phyloP scores from a whole-genome alignment of 306 rosid species.

The Urtica urens region DNA sequence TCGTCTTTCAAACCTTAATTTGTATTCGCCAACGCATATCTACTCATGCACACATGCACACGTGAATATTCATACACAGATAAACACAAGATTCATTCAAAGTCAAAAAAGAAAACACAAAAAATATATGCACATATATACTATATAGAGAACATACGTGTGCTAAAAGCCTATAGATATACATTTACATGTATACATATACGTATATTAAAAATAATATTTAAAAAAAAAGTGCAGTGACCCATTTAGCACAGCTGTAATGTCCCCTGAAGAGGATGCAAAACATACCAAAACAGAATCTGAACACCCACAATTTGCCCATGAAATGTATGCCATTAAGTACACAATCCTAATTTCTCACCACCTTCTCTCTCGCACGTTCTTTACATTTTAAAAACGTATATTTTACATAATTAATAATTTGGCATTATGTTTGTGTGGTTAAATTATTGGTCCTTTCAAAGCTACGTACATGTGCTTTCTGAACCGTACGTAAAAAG shows the following conservation, averaged over 20 bases:
- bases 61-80: background rate
- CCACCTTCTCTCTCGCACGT: conserved; percentile 7
- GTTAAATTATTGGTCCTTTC: too few relatives aligned
- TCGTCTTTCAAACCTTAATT: too few relatives aligned
- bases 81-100: background rate
- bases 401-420: too few relatives aligned
- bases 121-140: conserved; percentile 1
- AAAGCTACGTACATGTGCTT: too few relatives aligned
- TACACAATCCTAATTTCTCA: background rate
- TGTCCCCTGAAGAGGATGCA: conserved; percentile 2
- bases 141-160: background rate
- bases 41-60: background rate
- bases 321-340: background rate
- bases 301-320: background rate
- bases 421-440: too few relatives aligned
- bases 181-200: background rate
- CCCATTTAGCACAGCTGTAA: conserved; percentile 2
- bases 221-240: background rate
- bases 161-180: background rate
- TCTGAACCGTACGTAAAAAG: too few relatives aligned
- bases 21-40: too few relatives aligned
- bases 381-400: background rate
- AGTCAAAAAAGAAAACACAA: background rate
- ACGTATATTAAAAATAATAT: background rate
- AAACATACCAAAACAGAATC: background rate